Percentiles rank a stretch among this genome's conserved stretches.
Conservation (phyloP, 1,284 basidiomycete species). For the Cutaneotrichosporon cyanovorans region DNA sequence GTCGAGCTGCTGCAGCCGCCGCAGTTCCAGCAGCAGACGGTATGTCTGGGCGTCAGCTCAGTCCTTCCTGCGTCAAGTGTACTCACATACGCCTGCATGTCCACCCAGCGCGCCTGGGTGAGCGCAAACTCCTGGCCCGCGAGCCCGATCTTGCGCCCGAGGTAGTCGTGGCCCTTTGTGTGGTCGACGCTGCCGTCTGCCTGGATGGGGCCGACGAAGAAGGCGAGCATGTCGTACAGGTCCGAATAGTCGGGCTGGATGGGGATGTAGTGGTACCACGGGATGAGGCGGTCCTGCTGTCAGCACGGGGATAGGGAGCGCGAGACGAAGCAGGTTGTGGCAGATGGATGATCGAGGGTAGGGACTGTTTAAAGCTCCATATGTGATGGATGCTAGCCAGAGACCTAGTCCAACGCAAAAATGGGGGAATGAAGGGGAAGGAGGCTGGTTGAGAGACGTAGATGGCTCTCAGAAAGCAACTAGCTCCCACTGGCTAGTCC, state of each 20-base stretch:
- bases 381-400: no score
- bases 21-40: conserved; percentile 41
- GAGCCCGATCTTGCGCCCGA: conserved; percentile 49
- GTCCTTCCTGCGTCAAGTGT: no score
- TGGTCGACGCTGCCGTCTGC: conserved; percentile 37
- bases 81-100: conserved; percentile 49
- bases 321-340: no score
- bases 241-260: conserved; percentile 48
- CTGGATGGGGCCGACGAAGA: conserved; percentile 45
- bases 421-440: no score
- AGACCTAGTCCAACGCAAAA: no score
- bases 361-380: no score
- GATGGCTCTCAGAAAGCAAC: no score
- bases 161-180: conserved; percentile 39
- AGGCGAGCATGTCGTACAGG: conserved; percentile 48
- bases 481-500: no score
- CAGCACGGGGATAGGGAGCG: no score
- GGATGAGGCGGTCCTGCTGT: conserved; percentile 24
- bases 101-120: conserved; percentile 48
- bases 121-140: conserved; percentile 47
- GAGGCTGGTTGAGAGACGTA: no score
- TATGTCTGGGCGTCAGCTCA: conserved; percentile 28
- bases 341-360: no score
- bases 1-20: conserved; percentile 37
- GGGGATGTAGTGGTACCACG: conserved; percentile 48